These are phyloP conservation scores for Daldinia sp. DNA, from an alignment of 2,329 filamentous ascomycete genomes.

Conservation along the genomic window DNA sequence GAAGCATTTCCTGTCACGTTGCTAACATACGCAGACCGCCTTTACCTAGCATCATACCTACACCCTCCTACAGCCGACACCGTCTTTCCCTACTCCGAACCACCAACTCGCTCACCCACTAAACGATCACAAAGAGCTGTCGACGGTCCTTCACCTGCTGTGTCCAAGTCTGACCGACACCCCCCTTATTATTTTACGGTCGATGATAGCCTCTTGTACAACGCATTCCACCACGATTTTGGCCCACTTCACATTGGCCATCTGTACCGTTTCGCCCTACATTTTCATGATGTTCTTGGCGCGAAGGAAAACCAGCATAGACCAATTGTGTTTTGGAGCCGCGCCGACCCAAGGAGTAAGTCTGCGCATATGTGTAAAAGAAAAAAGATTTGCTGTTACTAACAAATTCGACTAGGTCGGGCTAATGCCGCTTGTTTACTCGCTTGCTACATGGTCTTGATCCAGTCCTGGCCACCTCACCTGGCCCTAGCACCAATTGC, in stretches of 20 bases:
- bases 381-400: constrained; percentile 38
- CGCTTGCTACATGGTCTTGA: constrained; percentile 98
- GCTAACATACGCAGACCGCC: constrained; percentile 76
- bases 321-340: constrained; percentile 96
- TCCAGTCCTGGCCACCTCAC: constrained; percentile 97
- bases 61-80: constrained; percentile 84
- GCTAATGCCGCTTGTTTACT: constrained; percentile 95
- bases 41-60: constrained; percentile 94
- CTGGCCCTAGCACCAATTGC: constrained; percentile 94
- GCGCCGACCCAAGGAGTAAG: constrained; percentile 89
- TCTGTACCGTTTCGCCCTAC: constrained; percentile 94
- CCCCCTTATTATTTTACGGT: constrained; percentile 95
- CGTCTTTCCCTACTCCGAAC: constrained; percentile 82
- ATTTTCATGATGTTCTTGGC: constrained; percentile 94
- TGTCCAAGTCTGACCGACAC: constrained; percentile 61
- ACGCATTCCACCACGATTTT: constrained; percentile 98
- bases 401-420: constrained; percentile 67
- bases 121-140: constrained; percentile 78
- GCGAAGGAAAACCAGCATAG: constrained; percentile 90
- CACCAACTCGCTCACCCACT: constrained; percentile 71
- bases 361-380: constrained; percentile 40
- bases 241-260: constrained; percentile 97
- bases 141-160: constrained; percentile 64
- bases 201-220: constrained; percentile 93
- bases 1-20: constrained; percentile 46